These are phyloP conservation scores for Chlamydomonas eustigma DNA, from an alignment of 139 green algal species.

Conservation along the genomic window DNA sequence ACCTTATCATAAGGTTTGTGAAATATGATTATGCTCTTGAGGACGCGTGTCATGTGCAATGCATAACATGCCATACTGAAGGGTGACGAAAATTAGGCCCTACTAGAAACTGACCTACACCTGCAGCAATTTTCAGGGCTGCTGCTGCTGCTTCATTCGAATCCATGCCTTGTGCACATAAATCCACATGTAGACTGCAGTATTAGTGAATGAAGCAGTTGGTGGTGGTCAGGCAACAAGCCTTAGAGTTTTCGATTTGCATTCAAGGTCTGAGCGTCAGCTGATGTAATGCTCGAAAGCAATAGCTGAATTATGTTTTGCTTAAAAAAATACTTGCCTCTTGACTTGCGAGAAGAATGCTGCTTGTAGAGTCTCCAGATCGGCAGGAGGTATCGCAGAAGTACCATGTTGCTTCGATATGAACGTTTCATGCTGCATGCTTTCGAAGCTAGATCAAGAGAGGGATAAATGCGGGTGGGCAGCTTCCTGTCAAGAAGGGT, in stretches of 20 bases:
- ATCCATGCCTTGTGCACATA: background rate
- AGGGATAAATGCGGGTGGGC: too few species aligned
- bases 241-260: background rate
- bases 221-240: background rate
- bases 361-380: background rate
- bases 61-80: background rate
- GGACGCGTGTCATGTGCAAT: too few species aligned
- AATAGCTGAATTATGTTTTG: background rate
- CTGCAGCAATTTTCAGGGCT: background rate
- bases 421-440: background rate
- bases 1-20: too few species aligned
- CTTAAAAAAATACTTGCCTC: background rate
- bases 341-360: background rate
- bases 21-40: too few species aligned
- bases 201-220: background rate
- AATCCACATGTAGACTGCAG: constrained; percentile 1
- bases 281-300: background rate
- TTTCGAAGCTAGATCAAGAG: too few species aligned
- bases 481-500: too few species aligned
- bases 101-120: background rate
- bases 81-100: too few species aligned
- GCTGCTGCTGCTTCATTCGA: background rate
- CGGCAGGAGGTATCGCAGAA: background rate
- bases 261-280: background rate
- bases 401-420: background rate